phyloP scores from a whole-genome alignment of 805 yeast genomes.

The Priceomyces haplophilus region DNA sequence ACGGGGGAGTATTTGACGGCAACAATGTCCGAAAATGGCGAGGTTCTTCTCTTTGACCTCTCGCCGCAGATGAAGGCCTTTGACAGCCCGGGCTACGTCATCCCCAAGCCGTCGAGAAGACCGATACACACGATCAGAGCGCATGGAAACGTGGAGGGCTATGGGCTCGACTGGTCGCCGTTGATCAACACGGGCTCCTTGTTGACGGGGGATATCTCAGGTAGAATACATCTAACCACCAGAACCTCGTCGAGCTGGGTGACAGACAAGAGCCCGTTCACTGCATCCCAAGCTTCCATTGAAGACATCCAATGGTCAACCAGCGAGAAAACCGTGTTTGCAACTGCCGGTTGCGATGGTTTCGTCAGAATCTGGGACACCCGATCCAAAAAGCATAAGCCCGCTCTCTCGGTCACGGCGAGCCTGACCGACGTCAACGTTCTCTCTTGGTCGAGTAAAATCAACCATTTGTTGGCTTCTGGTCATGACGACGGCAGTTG shows the following conservation, averaged over 20 bases:
- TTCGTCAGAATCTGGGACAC: conserved; percentile 94
- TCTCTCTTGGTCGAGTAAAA: conserved; percentile 89
- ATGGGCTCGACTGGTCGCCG: conserved; percentile 97
- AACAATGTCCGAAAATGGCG: conserved; percentile 85
- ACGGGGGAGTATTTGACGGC: conserved; percentile 87
- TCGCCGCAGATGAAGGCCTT: conserved; percentile 78
- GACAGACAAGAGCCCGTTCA: conserved; percentile 81
- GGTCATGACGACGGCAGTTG: conserved; percentile 98
- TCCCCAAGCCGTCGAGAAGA: conserved; percentile 73
- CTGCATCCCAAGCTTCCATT: conserved; percentile 67
- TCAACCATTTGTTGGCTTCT: conserved; percentile 82
- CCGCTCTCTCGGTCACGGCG: conserved; percentile 82
- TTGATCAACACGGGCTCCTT: conserved; percentile 73
- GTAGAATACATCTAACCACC: conserved; percentile 74
- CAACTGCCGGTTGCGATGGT: conserved; percentile 93
- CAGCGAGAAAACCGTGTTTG: conserved; percentile 88
- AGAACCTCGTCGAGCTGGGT: conserved; percentile 78
- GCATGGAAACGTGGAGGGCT: conserved; percentile 97
- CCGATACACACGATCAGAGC: conserved; percentile 77
- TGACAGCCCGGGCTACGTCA: conserved; percentile 79
- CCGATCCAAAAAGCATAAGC: conserved; percentile 85
- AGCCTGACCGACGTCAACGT: conserved; percentile 86
- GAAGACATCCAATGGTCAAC: conserved; percentile 98
- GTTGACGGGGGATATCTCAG: conserved; percentile 85
- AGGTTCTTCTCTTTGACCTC: conserved; percentile 79